phyloP scores from a whole-genome alignment of 805 yeast species.

The Candida peoriensis region DNA sequence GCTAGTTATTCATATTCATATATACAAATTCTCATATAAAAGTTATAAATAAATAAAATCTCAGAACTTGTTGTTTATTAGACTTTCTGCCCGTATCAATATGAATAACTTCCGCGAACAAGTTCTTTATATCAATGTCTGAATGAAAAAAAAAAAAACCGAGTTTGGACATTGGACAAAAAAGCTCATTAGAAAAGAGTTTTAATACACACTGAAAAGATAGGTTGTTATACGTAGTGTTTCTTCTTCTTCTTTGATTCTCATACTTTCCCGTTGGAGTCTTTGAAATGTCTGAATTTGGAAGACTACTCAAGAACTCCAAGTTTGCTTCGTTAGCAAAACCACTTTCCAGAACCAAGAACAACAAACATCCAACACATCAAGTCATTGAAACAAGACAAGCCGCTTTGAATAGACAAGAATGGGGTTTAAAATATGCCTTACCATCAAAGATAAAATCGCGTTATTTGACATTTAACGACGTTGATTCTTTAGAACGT shows the following conservation, averaged over 20 bases:
- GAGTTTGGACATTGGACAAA: too few species aligned
- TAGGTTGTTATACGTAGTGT: too few species aligned
- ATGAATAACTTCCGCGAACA: not conserved
- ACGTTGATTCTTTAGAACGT: constrained; percentile 60
- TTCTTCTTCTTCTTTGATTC: too few species aligned
- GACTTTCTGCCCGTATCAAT: not conserved
- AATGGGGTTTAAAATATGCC: constrained; percentile 71
- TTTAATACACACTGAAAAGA: too few species aligned
- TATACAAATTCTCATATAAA: too few species aligned
- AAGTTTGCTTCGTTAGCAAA: constrained; percentile 31
- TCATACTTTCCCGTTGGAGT: not conserved
- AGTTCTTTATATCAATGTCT: not conserved
- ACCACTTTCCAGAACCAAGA: constrained; percentile 13
- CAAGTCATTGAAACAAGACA: constrained; percentile 70
- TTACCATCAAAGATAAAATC: constrained; percentile 59
- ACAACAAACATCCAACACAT: constrained; percentile 49
- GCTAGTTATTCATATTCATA: not conserved
- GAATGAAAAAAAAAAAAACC: not conserved
- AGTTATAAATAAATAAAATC: too few species aligned
- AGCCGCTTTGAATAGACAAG: constrained; percentile 57
- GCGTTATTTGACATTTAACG: constrained; percentile 57
- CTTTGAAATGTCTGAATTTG: constrained; percentile 21
- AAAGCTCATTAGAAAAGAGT: too few species aligned
- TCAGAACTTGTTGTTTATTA: not conserved
- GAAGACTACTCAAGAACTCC: constrained; percentile 26